Conservation (phyloP, 306 rosid genomes). For the Clitoria ternatea region DNA sequence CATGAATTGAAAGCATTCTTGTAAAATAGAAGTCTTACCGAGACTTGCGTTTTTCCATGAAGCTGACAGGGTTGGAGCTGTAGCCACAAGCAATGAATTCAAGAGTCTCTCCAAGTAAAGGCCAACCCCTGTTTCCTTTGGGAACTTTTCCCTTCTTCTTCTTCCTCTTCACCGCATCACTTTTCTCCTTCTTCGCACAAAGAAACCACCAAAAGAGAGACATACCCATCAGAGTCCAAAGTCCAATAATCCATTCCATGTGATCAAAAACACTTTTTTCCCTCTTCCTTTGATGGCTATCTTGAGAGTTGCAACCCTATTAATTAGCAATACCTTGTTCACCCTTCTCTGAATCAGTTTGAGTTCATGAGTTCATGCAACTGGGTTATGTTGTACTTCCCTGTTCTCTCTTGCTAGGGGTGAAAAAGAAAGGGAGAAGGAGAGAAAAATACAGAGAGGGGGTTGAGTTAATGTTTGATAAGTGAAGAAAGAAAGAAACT, state of each 20-base stretch:
- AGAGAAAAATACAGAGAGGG: neutral
- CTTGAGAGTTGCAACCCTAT: neutral
- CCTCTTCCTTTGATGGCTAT: neutral
- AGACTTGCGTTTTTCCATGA: slow-evolving; percentile 92
- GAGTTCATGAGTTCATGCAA: slow-evolving; percentile 43
- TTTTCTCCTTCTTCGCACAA: neutral
- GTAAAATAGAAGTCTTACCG: slow-evolving; percentile 41
- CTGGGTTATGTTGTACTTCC: neutral
- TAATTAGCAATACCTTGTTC: neutral
- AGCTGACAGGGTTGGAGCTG: slow-evolving; percentile 66
- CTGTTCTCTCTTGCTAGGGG: neutral
- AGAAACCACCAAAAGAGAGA: slow-evolving; percentile 30
- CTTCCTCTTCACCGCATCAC: neutral
- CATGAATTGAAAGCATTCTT: neutral
- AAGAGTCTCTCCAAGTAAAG: slow-evolving; percentile 85
- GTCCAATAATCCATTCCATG: slow-evolving; percentile 43
- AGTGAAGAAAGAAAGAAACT: slow-evolving; percentile 30
- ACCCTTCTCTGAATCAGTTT: neutral
- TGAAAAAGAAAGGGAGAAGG: neutral
- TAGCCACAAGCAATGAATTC: slow-evolving; percentile 86
- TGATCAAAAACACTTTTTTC: neutral
- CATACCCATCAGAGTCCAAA: slow-evolving; percentile 30
- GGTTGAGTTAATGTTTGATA: slow-evolving; percentile 2
- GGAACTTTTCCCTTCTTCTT: slow-evolving; percentile 40
- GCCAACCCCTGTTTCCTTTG: slow-evolving; percentile 75